A percentile compares a stretch with the other conserved stretches of the same genome.
phyloP scores from a whole-genome alignment of 2,329 filamentous ascomycete genomes.

The Neonectria magnoliae region DNA sequence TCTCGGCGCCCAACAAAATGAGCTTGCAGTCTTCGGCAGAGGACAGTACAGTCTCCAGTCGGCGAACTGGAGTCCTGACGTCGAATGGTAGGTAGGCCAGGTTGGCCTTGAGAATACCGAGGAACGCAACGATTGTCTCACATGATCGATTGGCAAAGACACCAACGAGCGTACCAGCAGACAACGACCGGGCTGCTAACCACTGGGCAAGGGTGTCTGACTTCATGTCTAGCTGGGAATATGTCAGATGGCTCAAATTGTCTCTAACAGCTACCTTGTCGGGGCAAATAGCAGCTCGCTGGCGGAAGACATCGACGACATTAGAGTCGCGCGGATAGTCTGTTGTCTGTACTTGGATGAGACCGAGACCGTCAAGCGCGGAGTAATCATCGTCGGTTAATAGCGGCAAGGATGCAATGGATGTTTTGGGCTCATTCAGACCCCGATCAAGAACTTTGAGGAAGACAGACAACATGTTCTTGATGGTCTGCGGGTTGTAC shows the following conservation, averaged over 20 bases:
- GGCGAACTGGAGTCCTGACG: slow-evolving; percentile 17
- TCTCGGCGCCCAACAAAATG: slow-evolving; percentile 6
- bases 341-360: slow-evolving; percentile 26
- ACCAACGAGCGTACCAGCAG: slow-evolving; percentile 19
- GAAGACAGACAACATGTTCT: slow-evolving; percentile 29
- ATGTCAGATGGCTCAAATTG: slow-evolving; percentile 25
- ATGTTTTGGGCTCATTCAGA: slow-evolving; percentile 14
- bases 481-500: slow-evolving; percentile 31
- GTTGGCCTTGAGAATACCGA: slow-evolving; percentile 33
- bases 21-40: slow-evolving; percentile 7
- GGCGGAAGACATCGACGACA: slow-evolving; percentile 38
- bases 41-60: slow-evolving; percentile 23
- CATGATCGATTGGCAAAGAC: slow-evolving; percentile 24
- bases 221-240: slow-evolving; percentile 28
- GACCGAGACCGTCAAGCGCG: slow-evolving; percentile 24
- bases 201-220: slow-evolving; percentile 24
- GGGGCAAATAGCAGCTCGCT: slow-evolving; percentile 28
- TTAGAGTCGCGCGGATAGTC: slow-evolving; percentile 33
- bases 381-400: slow-evolving; percentile 1
- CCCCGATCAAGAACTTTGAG: slow-evolving; percentile 26
- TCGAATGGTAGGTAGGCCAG: slow-evolving; percentile 34
- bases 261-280: slow-evolving; percentile 33
- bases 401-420: slow-evolving; percentile 17
- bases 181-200: not conserved
- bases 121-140: slow-evolving; percentile 21